Base-by-base conservation (phyloP, 1,284 basidiomycete genomes). In the Xerocomus minutiporus region DNA sequence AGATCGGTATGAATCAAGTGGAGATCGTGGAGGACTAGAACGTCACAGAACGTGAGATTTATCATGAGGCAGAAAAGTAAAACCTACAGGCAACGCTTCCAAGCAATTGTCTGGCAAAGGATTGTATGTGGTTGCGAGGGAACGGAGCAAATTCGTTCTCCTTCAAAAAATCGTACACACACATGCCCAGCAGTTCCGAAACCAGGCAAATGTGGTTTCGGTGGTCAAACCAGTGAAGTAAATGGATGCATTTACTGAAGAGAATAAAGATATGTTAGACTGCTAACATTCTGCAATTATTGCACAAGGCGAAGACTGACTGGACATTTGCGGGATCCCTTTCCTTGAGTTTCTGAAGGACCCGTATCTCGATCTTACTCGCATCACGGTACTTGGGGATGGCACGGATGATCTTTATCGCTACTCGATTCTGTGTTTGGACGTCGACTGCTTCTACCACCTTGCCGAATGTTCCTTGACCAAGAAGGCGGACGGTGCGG, bases 391-490 rank as follows among this genome's bases (percentile, higher is more conserved):
- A 97, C 73, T 97, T 97, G 53, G 91, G 93, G 44, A 97, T 93
- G 32, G 92, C 91, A 47, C 94, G 85, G 63, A 99, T 99, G 59
- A 99, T 95, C 81, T 99, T 99, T 78, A 99, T 94, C 40, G 97
- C 97, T 25, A 99, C 96, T 65, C 84, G 81, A 61, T 77, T 79
- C 60, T 86, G 84, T 51, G 81, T 86, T 59, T 87, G 80, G 35
- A 83, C 83, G 73, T 97, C 93, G 63, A 89, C 73, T 35, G 94
- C 94, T 69, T 98, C 93, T 51, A 99, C 95, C 28, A 99, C 97
- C 72, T 99, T 99, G 60, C 97, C 97, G 66, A 99, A 99, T 7
- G 97, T 99, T 6, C 97, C 97, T 74, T 99, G 97, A 15, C 97
- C 97, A 3, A 99, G 78, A 38, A 96, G 77, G 51, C 86, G 81